Conservation (phyloP, 2,329 filamentous ascomycete genomes). For the Neurospora sp. region DNA sequence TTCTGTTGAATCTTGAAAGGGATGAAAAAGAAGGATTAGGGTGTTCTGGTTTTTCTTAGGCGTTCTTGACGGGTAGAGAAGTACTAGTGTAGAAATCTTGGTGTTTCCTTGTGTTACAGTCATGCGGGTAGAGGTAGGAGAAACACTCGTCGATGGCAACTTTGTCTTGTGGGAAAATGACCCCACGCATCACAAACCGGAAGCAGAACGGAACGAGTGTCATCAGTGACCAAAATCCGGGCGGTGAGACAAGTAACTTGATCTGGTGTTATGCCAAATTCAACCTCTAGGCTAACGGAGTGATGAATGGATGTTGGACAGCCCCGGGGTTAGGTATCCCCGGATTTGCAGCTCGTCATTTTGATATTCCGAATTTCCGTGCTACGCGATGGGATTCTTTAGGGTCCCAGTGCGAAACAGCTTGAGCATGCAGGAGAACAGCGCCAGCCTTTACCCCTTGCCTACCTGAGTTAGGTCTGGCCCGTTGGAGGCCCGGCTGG, state of each 20-base stretch:
- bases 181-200: constrained; percentile 18
- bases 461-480: not conserved
- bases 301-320: not conserved
- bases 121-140: constrained; percentile 6
- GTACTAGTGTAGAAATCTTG: not conserved
- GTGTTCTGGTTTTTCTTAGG: not conserved
- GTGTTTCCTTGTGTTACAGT: not conserved
- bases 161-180: constrained; percentile 1
- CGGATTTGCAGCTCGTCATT: not conserved
- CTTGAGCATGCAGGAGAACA: not conserved
- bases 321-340: not conserved
- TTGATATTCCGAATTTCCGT: not conserved
- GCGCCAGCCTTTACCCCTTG: not conserved
- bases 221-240: constrained; percentile 1
- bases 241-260: not conserved
- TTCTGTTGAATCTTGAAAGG: not conserved
- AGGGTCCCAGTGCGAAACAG: not conserved
- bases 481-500: not conserved
- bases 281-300: not conserved
- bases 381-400: not conserved
- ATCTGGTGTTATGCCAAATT: not conserved
- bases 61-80: not conserved
- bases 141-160: constrained; percentile 10
- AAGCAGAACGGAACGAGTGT: constrained; percentile 16
- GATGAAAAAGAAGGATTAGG: not conserved